Conservation (phyloP, 108 stramenopile genomes). For the Cyclotella kingstonii region DNA sequence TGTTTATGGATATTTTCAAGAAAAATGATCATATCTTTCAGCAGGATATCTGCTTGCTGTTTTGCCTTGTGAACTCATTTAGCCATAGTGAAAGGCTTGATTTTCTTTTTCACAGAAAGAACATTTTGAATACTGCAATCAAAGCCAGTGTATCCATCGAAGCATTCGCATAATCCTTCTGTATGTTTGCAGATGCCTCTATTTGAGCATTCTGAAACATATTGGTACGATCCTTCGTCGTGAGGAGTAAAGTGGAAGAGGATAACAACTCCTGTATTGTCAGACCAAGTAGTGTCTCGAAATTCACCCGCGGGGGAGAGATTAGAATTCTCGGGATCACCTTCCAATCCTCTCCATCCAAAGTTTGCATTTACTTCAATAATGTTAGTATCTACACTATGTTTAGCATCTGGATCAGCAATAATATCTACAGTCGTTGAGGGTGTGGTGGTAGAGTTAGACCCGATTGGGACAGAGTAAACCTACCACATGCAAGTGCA, state of each 20-base stretch:
- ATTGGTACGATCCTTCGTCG: constrained; percentile 44
- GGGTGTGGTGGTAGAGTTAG: constrained; percentile 30
- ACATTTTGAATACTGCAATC: constrained; percentile 32
- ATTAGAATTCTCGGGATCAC: constrained; percentile 43
- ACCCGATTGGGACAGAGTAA: constrained; percentile 24
- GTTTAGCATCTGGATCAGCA: constrained; percentile 36
- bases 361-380: constrained; percentile 59
- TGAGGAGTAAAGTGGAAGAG: constrained; percentile 69
- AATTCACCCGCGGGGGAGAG: constrained; percentile 14
- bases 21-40: too few relatives aligned
- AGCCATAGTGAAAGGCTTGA: too few relatives aligned
- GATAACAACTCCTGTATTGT: constrained; percentile 50
- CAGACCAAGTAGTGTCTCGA: constrained; percentile 25
- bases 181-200: constrained; percentile 56
- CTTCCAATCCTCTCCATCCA: constrained; percentile 54
- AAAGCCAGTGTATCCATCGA: constrained; percentile 48
- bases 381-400: constrained; percentile 50
- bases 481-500: constrained; percentile 2
- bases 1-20: too few relatives aligned
- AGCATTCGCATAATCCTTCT: constrained; percentile 61
- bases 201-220: constrained; percentile 59
- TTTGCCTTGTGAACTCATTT: too few relatives aligned
- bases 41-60: too few relatives aligned
- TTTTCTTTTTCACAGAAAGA: constrained; percentile 17
- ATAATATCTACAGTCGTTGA: constrained; percentile 22